Evolutionary conservation across 1,139 yeast species (phyloP).

Genomic region (Suhomyces coccinellae): DNA sequence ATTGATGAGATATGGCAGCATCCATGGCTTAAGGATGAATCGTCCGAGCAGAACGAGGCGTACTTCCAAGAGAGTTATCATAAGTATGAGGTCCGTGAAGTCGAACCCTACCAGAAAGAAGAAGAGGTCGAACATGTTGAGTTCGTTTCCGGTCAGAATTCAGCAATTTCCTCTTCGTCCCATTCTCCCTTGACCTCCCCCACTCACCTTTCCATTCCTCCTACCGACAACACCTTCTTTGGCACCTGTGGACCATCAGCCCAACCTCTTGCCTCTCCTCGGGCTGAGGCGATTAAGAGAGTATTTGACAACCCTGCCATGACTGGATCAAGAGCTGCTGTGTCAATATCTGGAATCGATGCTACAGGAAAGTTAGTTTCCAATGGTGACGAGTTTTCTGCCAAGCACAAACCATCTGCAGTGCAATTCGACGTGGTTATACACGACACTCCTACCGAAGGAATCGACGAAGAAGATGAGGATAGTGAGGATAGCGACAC

Average conservation of each 20-base stretch:
- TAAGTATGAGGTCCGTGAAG: constrained; percentile 8
- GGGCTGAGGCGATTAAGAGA: constrained; percentile 47
- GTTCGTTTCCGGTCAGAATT: constrained; percentile 2
- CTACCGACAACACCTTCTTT: constrained; percentile 7
- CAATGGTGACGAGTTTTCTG: constrained; percentile 11
- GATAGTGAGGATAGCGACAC: constrained; percentile 5
- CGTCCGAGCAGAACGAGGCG: constrained; percentile 3
- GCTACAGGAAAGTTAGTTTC: constrained; percentile 16
- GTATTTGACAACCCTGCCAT: constrained; percentile 51
- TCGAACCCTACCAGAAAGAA: constrained; percentile 3
- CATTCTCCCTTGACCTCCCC: constrained; percentile 4
- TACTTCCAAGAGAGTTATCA: constrained; percentile 12
- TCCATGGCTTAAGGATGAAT: constrained; percentile 36
- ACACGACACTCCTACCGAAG: constrained; percentile 20
- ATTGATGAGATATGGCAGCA: constrained; percentile 62
- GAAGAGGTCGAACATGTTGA: constrained; percentile 11
- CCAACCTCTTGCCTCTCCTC: constrained; percentile 24
- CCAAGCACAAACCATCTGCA: constrained; percentile 9
- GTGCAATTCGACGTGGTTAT: constrained; percentile 29
- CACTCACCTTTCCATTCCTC: constrained; percentile 1
- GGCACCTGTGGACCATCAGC: constrained; percentile 4
- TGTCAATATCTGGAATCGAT: constrained; percentile 14
- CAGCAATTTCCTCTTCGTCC: background rate
- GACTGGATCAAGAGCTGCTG: constrained; percentile 18
- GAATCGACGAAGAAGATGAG: constrained; percentile 10